Evolutionary conservation across 75 land plant species (phyloP).

Genomic region (Adiantum capillusveneris): DNA sequence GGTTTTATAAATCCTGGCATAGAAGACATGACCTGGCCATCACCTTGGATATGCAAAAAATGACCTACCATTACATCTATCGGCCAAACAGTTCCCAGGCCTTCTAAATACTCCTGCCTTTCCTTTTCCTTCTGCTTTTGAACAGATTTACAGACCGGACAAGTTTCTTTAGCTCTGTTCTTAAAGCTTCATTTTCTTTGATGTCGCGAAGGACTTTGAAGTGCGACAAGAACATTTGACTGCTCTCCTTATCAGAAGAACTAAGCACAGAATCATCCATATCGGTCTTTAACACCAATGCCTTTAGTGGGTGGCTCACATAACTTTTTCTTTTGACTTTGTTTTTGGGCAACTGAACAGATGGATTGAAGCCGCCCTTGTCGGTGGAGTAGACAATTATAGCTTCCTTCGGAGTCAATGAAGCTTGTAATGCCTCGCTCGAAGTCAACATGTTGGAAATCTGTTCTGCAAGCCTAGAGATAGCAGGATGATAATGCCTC

Average conservation of each 20-base stretch:
- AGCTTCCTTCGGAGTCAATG: conserved; percentile 66
- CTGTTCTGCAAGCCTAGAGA: conserved; percentile 59
- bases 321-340: conserved; percentile 39
- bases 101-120: no score
- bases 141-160: no score
- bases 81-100: no score
- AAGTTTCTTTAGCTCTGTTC: conserved; percentile 32
- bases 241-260: conserved; percentile 27
- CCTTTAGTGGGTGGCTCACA: conserved; percentile 9
- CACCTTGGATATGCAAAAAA: no score
- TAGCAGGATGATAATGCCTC: conserved; percentile 80
- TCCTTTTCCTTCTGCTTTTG: no score
- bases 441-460: conserved; percentile 52
- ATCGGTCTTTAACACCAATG: background rate
- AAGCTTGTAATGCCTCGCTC: conserved; percentile 33
- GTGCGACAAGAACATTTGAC: conserved; percentile 38
- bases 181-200: conserved; percentile 55
- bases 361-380: conserved; percentile 35
- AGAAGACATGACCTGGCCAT: no score
- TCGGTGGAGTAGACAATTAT: conserved; percentile 43
- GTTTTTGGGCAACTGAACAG: conserved; percentile 15
- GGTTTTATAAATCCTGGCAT: no score
- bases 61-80: no score
- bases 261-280: background rate
- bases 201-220: conserved; percentile 57